A percentile compares a stretch with the other conserved stretches of the same genome.
phyloP scores from a whole-genome alignment of 2,329 filamentous ascomycete genomes.

The Colletotrichum musae region DNA sequence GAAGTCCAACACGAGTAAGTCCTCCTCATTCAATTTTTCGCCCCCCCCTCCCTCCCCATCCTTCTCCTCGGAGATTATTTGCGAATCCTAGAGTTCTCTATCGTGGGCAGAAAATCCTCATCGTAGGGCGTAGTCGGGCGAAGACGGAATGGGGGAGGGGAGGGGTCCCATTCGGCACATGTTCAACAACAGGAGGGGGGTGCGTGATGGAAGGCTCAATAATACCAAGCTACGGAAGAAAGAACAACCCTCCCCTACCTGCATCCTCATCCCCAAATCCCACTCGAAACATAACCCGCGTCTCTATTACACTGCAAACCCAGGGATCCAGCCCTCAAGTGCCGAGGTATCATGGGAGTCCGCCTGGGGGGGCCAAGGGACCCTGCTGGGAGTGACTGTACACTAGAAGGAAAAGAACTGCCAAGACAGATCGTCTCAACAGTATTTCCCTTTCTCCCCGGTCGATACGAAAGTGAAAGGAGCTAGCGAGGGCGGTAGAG shows the following conservation, averaged over 20 bases:
- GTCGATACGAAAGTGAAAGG: neutral
- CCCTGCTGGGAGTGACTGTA: no score
- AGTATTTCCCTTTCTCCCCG: neutral
- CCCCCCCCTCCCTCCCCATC: neutral
- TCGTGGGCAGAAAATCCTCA: slow-evolving; percentile 6
- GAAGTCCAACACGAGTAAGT: no score
- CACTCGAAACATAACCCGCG: slow-evolving; percentile 18
- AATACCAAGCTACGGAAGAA: neutral
- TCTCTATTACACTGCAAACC: neutral
- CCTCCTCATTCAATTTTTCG: no score
- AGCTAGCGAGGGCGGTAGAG: no score
- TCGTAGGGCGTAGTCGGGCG: neutral
- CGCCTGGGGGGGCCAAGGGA: neutral
- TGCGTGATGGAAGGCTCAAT: neutral
- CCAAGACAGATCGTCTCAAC: neutral
- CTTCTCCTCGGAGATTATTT: slow-evolving; percentile 17
- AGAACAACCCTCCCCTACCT: no score
- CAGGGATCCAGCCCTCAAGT: neutral
- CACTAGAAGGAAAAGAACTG: neutral
- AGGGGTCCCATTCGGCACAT: no score
- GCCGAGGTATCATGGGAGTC: neutral
- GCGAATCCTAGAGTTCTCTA: neutral
- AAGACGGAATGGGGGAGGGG: neutral
- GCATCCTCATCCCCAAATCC: neutral
- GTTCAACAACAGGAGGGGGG: neutral